These are phyloP conservation scores for Rasamsonia emersonii DNA, from an alignment of 2,329 filamentous ascomycete genomes.

Conservation along the genomic window DNA sequence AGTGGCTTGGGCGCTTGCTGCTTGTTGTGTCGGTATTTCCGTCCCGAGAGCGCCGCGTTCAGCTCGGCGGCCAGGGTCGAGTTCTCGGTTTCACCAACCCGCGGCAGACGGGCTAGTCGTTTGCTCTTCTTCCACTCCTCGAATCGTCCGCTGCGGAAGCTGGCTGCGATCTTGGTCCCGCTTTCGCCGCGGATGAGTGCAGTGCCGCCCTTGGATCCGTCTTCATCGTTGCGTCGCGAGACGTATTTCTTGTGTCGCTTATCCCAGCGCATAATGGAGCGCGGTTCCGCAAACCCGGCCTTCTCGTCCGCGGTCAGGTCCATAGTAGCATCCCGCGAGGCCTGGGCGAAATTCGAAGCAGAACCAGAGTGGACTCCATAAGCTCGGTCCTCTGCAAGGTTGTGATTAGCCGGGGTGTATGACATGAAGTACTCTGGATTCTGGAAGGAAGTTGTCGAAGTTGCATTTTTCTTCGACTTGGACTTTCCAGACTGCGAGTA, in stretches of 20 bases:
- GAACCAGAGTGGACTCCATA: constrained; percentile 87
- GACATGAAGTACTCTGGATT: constrained; percentile 94
- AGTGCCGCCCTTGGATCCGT: constrained; percentile 66
- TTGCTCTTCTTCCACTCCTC: constrained; percentile 86
- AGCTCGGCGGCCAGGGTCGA: constrained; percentile 22
- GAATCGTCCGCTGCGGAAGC: constrained; percentile 87
- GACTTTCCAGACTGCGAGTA: constrained; percentile 40
- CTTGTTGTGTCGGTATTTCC: constrained; percentile 74
- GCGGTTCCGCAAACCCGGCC: constrained; percentile 69
- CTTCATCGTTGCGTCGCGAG: constrained; percentile 81
- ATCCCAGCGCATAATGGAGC: constrained; percentile 84
- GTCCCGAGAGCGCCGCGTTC: constrained; percentile 36
- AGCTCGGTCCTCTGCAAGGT: constrained; percentile 82
- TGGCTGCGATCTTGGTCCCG: constrained; percentile 91
- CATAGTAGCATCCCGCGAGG: constrained; percentile 81
- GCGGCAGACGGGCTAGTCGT: constrained; percentile 67
- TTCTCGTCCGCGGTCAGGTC: constrained; percentile 84
- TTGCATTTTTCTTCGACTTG: constrained; percentile 45
- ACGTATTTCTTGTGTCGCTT: constrained; percentile 97
- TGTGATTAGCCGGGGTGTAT: constrained; percentile 69
- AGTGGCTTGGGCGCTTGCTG: constrained; percentile 86
- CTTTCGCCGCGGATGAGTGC: constrained; percentile 77
- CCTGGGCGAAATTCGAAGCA: constrained; percentile 70
- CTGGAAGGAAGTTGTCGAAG: constrained; percentile 51
- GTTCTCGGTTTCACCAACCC: constrained; percentile 72